phyloP scores from a whole-genome alignment of 1,284 basidiomycete species.

The Trichosporon faecale region DNA sequence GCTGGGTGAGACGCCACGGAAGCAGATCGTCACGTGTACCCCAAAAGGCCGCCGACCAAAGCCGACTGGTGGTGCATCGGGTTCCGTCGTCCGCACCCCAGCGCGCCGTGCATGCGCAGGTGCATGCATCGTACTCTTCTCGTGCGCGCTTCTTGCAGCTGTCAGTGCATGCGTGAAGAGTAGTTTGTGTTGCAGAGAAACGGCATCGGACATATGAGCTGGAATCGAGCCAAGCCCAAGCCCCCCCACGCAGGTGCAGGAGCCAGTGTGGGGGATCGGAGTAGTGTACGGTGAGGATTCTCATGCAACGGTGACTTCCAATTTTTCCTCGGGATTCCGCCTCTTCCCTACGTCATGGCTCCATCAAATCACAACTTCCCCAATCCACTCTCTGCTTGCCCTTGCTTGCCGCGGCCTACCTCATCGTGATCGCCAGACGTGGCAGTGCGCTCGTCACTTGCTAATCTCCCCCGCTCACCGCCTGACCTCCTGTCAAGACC shows the following conservation, averaged over 20 bases:
- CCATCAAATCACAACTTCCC: not conserved
- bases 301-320: conserved; percentile 1
- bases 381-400: not conserved
- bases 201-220: not conserved
- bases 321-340: conserved; percentile 1
- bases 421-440: not conserved
- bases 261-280: not conserved
- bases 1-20: conserved; percentile 4
- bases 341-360: not conserved
- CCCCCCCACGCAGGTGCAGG: not conserved
- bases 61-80: not conserved
- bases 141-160: too few species aligned
- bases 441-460: not conserved
- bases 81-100: not conserved
- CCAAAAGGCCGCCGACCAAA: conserved; percentile 13
- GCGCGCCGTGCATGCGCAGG: not conserved
- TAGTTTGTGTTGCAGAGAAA: not conserved
- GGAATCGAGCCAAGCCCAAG: not conserved
- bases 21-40: conserved; percentile 11
- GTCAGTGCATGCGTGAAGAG: not conserved
- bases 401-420: not conserved
- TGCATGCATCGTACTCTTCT: not conserved
- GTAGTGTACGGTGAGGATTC: not conserved
- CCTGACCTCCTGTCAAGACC: not conserved
- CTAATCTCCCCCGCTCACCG: not conserved